Percentiles rank a stretch among this genome's conserved stretches.
Conservation (phyloP, 805 yeast species). For the Metschnikowia dekortorum region DNA sequence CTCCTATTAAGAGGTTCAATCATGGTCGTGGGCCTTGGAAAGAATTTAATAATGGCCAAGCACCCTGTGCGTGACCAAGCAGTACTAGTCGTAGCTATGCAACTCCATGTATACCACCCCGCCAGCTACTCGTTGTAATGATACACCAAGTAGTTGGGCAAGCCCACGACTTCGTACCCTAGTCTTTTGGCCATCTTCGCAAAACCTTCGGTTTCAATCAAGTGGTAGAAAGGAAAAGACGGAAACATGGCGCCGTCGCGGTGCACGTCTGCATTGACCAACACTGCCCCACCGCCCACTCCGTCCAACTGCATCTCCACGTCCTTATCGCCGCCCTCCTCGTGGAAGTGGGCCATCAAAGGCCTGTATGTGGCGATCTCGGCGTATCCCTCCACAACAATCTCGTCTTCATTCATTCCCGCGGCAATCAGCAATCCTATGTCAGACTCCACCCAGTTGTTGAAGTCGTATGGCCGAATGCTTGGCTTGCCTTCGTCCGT, state of each 20-base stretch:
- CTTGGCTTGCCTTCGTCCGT: slow-evolving; percentile 52
- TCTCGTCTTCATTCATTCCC: slow-evolving; percentile 77
- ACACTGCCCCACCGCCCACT: slow-evolving; percentile 95
- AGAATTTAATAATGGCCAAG: no score
- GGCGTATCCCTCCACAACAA: slow-evolving; percentile 89
- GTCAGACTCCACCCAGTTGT: slow-evolving; percentile 89
- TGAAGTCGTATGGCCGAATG: slow-evolving; percentile 89
- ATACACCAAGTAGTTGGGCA: slow-evolving; percentile 90
- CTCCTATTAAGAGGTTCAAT: no score
- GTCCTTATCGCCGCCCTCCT: slow-evolving; percentile 54
- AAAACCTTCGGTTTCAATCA: slow-evolving; percentile 97
- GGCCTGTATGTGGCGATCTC: slow-evolving; percentile 94
- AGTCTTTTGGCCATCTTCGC: slow-evolving; percentile 96
- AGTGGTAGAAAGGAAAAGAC: slow-evolving; percentile 92
- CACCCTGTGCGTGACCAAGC: no score
- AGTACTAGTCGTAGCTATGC: background rate
- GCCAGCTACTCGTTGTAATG: slow-evolving; percentile 70
- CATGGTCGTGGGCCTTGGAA: no score
- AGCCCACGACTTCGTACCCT: slow-evolving; percentile 86
- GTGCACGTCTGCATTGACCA: slow-evolving; percentile 97
- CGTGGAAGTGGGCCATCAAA: slow-evolving; percentile 86
- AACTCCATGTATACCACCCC: background rate
- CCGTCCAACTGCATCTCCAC: slow-evolving; percentile 88
- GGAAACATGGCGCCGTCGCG: slow-evolving; percentile 99
- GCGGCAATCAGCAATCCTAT: slow-evolving; percentile 74